Conservation (phyloP, 2,329 filamentous ascomycete genomes). For the Alternaria triticimaculans region DNA sequence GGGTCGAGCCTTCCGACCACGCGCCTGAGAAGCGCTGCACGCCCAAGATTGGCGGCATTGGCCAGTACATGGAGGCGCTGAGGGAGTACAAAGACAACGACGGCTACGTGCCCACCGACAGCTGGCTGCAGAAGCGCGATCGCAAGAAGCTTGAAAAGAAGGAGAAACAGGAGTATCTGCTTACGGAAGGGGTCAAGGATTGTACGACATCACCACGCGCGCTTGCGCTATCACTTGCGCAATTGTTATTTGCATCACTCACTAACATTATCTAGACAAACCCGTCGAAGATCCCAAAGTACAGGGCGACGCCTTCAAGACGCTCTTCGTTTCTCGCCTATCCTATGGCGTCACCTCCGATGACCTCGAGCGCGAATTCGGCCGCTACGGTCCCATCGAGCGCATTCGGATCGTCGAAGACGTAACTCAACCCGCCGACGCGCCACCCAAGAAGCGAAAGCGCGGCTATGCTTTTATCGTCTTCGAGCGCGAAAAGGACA, state of each 20-base stretch:
- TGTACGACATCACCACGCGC: slow-evolving; percentile 58
- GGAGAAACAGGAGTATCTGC: slow-evolving; percentile 67
- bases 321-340: slow-evolving; percentile 87
- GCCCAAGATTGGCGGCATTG: slow-evolving; percentile 74
- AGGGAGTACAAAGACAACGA: slow-evolving; percentile 80
- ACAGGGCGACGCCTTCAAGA: slow-evolving; percentile 92
- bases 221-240: background rate
- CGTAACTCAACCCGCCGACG: slow-evolving; percentile 71
- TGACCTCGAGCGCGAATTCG: slow-evolving; percentile 92
- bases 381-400: slow-evolving; percentile 91
- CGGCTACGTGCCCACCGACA: slow-evolving; percentile 82
- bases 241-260: background rate
- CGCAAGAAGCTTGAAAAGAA: slow-evolving; percentile 83
- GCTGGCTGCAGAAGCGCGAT: slow-evolving; percentile 88
- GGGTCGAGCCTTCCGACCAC: slow-evolving; percentile 82
- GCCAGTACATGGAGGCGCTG: slow-evolving; percentile 74
- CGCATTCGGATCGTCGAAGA: slow-evolving; percentile 88
- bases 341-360: slow-evolving; percentile 88
- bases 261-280: slow-evolving; percentile 65
- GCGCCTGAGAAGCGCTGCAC: slow-evolving; percentile 83
- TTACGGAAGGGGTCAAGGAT: slow-evolving; percentile 68
- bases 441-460: slow-evolving; percentile 68
- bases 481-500: slow-evolving; percentile 96
- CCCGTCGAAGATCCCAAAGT: slow-evolving; percentile 86
- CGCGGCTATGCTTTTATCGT: slow-evolving; percentile 96